These are phyloP conservation scores for Cyclotella cryptica DNA, from an alignment of 108 stramenopile genomes.

Conservation along the genomic window DNA sequence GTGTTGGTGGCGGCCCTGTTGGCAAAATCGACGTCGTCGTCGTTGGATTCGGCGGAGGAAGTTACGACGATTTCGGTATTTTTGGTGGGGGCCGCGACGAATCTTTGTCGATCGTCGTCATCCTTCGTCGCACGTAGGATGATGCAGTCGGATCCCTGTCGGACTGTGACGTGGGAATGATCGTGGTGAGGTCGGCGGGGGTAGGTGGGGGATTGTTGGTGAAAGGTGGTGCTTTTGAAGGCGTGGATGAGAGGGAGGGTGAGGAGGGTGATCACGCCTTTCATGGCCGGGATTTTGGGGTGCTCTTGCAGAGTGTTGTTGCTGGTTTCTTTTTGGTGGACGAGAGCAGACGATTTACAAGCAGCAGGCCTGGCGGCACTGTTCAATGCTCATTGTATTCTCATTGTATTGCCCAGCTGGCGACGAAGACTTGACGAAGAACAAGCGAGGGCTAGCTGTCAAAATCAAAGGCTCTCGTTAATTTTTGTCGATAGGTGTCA, in stretches of 20 bases:
- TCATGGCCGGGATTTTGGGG: too few species aligned
- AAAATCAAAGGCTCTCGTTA: too few species aligned
- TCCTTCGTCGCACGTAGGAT: neutral
- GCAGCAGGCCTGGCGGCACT: too few species aligned
- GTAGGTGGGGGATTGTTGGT: slow-evolving; percentile 2
- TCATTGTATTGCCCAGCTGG: too few species aligned
- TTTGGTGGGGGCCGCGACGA: slow-evolving; percentile 17
- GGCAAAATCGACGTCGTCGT: slow-evolving; percentile 6
- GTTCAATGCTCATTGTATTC: too few species aligned
- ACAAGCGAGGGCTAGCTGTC: too few species aligned
- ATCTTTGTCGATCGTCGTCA: slow-evolving; percentile 15
- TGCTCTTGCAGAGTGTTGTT: too few species aligned
- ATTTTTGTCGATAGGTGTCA: too few species aligned
- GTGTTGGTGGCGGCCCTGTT: slow-evolving; percentile 66
- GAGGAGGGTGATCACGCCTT: neutral
- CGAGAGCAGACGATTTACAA: too few species aligned
- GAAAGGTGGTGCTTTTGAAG: slow-evolving; percentile 36
- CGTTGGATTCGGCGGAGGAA: neutral
- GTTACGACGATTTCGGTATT: slow-evolving; percentile 15
- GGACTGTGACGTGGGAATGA: slow-evolving; percentile 4
- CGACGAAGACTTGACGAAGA: too few species aligned
- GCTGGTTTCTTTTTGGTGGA: too few species aligned
- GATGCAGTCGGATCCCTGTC: neutral
- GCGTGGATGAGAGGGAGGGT: slow-evolving; percentile 11
- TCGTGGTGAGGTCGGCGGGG: neutral